Evolutionary conservation across 305 asterid species (phyloP), one percentile per base, ranked within the genome.

Genomic region (Rubia occidens): DNA sequence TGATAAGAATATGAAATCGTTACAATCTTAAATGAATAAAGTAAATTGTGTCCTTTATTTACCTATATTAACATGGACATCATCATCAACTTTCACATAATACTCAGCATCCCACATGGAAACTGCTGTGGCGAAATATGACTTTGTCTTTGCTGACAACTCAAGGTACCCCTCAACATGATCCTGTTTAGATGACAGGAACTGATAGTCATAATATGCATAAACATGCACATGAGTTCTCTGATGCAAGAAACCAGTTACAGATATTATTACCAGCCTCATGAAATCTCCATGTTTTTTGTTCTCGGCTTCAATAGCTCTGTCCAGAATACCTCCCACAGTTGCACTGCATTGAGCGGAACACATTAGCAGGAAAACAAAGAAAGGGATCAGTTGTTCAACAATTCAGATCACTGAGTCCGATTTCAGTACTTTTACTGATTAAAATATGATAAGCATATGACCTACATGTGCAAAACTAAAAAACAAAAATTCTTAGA

Each of bases 1-100:
- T 18, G 18, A 59, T 43, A n/a, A 1, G 61, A 68, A 47, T 8
- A 61, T 45, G 61, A 44, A 53, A 17, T 5, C 47, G 67, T 55
- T 39, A 35, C 60, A 32, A 47, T 42, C 26, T 56, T 5, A 17
- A 14, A 35, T 55, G 13, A 21, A 8, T 13, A 21, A 39, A 69
- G 64, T 20, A 7, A 26, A 40, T 53, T 2, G 8, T 68, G 35
- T 3, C 42, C 11, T 26, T 15, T 45, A 44, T 1, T 68, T 84
- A 93, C 98, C 98, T 85, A 93, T 87, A 71, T 93, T 93, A 21
- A 93, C 97, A 68, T 93, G 98, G 68, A 93, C 98, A 76, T 93
- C 96, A 66, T 93, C 98, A 20, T 93, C 98, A 43, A 93, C 98
- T 80, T 93, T 93, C 67, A 90, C 83, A 43, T 90, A 93, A 83